These are phyloP conservation scores for Cercospora sojina DNA, from an alignment of 2,329 filamentous ascomycete species.

Conservation along the genomic window DNA sequence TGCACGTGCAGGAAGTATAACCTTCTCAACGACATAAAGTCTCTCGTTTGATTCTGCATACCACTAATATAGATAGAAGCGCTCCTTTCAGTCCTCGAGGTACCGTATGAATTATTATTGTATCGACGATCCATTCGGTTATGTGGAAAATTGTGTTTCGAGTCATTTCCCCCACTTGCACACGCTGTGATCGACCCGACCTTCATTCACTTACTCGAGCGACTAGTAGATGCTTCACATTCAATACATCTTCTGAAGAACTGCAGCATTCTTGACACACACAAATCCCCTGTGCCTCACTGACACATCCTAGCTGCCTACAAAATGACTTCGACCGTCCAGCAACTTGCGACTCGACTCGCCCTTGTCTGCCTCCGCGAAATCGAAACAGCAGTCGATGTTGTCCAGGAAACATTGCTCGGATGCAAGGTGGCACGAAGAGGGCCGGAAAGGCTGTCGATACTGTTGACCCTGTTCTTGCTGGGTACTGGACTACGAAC, in stretches of 20 bases:
- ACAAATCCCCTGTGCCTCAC: background rate
- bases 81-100: background rate
- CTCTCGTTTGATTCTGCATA: background rate
- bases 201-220: background rate
- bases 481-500: background rate
- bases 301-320: background rate
- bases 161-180: background rate
- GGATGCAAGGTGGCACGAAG: background rate
- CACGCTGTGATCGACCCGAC: background rate
- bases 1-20: background rate
- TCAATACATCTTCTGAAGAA: background rate
- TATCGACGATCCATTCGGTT: background rate
- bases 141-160: background rate
- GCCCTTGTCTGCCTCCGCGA: background rate
- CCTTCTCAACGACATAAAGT: too few species aligned
- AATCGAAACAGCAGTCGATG: background rate
- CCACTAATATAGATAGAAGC: background rate
- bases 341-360: background rate
- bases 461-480: background rate
- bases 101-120: background rate
- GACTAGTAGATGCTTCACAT: background rate
- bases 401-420: background rate
- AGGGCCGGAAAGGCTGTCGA: background rate
- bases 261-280: background rate
- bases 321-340: background rate